Evolutionary conservation across 1,139 yeast genomes (phyloP).

Genomic region (Saccharomyces pastorianus): DNA sequence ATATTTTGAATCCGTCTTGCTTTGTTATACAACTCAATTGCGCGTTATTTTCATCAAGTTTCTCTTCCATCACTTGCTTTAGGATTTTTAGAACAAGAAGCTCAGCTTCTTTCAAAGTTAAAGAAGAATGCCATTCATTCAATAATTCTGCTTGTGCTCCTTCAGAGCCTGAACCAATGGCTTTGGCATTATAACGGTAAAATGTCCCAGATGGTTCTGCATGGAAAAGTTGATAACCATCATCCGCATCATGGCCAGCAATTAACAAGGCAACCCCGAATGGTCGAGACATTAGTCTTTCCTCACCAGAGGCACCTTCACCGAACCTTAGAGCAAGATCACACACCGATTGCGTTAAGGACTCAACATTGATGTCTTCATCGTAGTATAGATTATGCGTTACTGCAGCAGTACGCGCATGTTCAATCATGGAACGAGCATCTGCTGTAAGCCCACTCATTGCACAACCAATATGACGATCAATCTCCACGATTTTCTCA

Average conservation of each 20-base stretch:
- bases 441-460: slow-evolving; percentile 98
- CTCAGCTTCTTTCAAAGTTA: slow-evolving; percentile 93
- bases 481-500: slow-evolving; percentile 94
- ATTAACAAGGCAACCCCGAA: slow-evolving; percentile 95
- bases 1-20: slow-evolving; percentile 80
- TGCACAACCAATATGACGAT: slow-evolving; percentile 92
- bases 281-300: slow-evolving; percentile 95
- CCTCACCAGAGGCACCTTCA: slow-evolving; percentile 97
- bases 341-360: slow-evolving; percentile 92
- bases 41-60: slow-evolving; percentile 89
- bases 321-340: slow-evolving; percentile 96
- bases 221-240: slow-evolving; percentile 93
- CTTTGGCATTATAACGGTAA: slow-evolving; percentile 95
- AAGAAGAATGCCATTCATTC: slow-evolving; percentile 89
- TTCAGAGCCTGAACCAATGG: slow-evolving; percentile 97
- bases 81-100: slow-evolving; percentile 77
- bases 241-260: slow-evolving; percentile 88
- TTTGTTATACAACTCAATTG: slow-evolving; percentile 90
- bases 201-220: slow-evolving; percentile 99
- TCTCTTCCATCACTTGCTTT: slow-evolving; percentile 99
- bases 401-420: slow-evolving; percentile 86
- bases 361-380: slow-evolving; percentile 87
- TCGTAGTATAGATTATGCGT: slow-evolving; percentile 87
- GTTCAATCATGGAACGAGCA: slow-evolving; percentile 97
- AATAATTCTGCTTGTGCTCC: slow-evolving; percentile 98